A percentile compares a stretch with the other conserved stretches of the same genome.
phyloP scores from a whole-genome alignment of 495 filamentous ascomycete genomes.

The Aspergillus sclerotiicarbonarius region DNA sequence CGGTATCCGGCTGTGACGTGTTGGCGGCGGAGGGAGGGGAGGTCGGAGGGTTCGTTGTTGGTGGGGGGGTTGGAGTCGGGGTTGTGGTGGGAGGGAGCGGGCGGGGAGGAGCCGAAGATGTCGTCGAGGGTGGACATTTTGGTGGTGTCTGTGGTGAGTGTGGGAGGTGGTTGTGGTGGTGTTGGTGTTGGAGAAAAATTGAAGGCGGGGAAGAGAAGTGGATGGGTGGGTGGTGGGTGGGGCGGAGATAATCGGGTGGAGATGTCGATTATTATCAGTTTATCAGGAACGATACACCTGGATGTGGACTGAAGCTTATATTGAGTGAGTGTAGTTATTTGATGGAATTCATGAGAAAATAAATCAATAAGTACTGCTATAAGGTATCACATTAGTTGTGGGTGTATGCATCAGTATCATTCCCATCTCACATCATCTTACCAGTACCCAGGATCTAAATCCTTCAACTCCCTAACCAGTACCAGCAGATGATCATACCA shows the following conservation, averaged over 20 bases:
- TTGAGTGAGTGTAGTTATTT: too few relatives aligned
- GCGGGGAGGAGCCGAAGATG: constrained; percentile 49
- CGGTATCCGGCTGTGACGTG: constrained; percentile 89
- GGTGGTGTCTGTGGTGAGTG: background rate
- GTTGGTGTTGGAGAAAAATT: background rate
- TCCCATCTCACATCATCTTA: too few relatives aligned
- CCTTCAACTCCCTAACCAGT: too few relatives aligned
- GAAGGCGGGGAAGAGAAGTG: background rate
- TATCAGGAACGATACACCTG: background rate
- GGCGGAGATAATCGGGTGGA: background rate
- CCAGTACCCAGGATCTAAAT: too few relatives aligned
- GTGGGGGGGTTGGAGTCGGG: background rate
- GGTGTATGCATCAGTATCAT: too few relatives aligned
- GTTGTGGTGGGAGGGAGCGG: constrained; percentile 8
- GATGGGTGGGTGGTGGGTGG: background rate
- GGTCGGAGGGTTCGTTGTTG: constrained; percentile 57
- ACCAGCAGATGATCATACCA: too few relatives aligned
- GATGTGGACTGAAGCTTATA: too few relatives aligned
- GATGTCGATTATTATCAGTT: background rate
- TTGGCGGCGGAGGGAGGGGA: constrained; percentile 68
- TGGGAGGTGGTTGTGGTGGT: background rate
- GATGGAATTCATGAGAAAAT: too few relatives aligned
- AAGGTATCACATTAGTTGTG: too few relatives aligned
- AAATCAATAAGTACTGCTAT: too few relatives aligned
- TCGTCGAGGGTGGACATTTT: constrained; percentile 40